phyloP scores from a whole-genome alignment of 1,284 basidiomycete genomes.

The Fomitopsis schrenkii region DNA sequence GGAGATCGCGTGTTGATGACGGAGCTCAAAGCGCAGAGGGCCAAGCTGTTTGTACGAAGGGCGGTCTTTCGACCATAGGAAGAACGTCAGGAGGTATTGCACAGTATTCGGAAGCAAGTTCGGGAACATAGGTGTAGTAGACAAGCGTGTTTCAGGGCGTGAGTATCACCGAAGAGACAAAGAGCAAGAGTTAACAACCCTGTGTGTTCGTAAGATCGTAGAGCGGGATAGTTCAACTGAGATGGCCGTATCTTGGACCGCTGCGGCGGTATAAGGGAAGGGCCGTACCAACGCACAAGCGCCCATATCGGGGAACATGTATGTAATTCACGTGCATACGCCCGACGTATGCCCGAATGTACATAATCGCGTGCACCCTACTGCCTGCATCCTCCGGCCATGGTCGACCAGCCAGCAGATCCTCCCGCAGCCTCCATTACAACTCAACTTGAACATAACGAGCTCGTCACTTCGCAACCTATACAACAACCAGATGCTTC shows the following conservation, averaged over 20 bases:
- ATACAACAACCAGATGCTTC: background rate
- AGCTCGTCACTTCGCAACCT: background rate
- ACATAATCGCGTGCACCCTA: background rate
- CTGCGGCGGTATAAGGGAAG: background rate
- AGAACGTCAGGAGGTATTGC: slow-evolving; percentile 16
- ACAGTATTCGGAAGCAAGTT: slow-evolving; percentile 16
- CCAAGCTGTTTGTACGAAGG: slow-evolving; percentile 11
- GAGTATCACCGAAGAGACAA: no score
- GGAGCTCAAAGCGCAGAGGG: slow-evolving; percentile 51
- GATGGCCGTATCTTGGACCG: background rate
- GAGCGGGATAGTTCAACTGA: background rate
- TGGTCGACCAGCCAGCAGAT: background rate
- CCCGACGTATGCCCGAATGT: background rate
- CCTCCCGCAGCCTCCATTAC: background rate
- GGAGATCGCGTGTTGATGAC: slow-evolving; percentile 53
- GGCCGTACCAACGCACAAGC: background rate
- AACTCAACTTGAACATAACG: background rate
- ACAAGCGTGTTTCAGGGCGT: background rate
- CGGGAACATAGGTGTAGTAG: slow-evolving; percentile 10
- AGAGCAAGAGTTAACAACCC: no score
- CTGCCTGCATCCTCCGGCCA: background rate
- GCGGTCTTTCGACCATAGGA: slow-evolving; percentile 8
- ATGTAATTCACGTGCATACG: background rate
- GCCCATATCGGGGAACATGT: background rate
- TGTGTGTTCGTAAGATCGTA: background rate